Evolutionary conservation across 352 stramenopile species (phyloP), one percentile per base, ranked within the genome.

Genomic region (Phytophthora constricta): DNA sequence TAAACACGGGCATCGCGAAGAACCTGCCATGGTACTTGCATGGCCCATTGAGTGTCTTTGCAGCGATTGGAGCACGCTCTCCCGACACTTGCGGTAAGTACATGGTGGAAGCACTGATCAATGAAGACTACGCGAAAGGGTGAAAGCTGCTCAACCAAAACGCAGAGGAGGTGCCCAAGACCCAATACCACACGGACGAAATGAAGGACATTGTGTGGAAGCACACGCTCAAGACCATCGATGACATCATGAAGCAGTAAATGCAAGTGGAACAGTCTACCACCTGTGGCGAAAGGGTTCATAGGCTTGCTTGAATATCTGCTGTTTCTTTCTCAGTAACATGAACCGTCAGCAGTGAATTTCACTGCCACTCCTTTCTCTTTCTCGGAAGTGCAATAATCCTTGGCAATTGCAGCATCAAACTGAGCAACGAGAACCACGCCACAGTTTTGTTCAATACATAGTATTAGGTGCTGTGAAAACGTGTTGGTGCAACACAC

Each of bases 101-200:
- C 2, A 22, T 64, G 22, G 19, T 56, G 17, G 5, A 22, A n/a
- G 33, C 37, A 2, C 28, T 65, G 2, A 65, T 47, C 2, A 55
- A 54, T 11, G 5, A 22, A 5, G 48, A 65, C 23, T 65, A 37
- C 25, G 23, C 25, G 1, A 17, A 9, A 4, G 57, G 57, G 17
- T 65, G 57, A 47, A 39, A 52, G 16, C 47, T 65, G 47, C 57
- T 65, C 9, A 28, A 46, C 27, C n/a, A 58, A 19, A 16, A 33
- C 17, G 46, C 34, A 23, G 20, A 65, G 39, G 46, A n/a, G 20
- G 8, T 65, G 2, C 22, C 57, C 7, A 50, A 57, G 19, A 65
- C 47, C 33, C 57, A 65, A 33, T 58, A 45, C 37, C 47, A 65
- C 37, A 46, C 57, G 16, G 47, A 65, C 22, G 47, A 65, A 11